phyloP scores from a whole-genome alignment of 257 asterid genomes.

The Scutellaria baicalensis region DNA sequence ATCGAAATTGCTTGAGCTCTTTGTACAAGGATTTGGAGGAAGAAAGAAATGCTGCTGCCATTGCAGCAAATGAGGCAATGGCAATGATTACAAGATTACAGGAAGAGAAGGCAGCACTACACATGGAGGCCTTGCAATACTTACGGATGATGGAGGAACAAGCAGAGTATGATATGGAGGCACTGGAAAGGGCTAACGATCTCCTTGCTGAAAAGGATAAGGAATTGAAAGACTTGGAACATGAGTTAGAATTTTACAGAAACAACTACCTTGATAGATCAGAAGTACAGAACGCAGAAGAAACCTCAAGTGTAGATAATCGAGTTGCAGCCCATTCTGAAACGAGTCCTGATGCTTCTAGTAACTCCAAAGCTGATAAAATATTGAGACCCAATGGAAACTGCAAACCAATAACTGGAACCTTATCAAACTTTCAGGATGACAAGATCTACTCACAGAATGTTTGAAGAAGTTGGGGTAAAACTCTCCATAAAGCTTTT shows the following conservation, averaged over 20 bases:
- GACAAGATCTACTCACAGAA: slow-evolving; percentile 31
- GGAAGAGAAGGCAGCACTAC: slow-evolving; percentile 92
- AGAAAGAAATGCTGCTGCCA: slow-evolving; percentile 80
- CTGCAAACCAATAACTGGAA: slow-evolving; percentile 10
- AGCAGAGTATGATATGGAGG: slow-evolving; percentile 85
- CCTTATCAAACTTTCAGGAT: slow-evolving; percentile 33
- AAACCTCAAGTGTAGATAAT: slow-evolving; percentile 10
- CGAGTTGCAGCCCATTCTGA: background rate
- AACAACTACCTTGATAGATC: slow-evolving; percentile 27
- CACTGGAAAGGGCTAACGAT: slow-evolving; percentile 71
- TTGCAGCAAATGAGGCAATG: slow-evolving; percentile 84
- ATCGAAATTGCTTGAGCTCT: slow-evolving; percentile 34
- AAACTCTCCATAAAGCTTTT: slow-evolving; percentile 33
- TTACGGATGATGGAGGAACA: slow-evolving; percentile 97
- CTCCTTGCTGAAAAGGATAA: slow-evolving; percentile 77
- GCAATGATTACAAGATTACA: slow-evolving; percentile 92
- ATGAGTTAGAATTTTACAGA: slow-evolving; percentile 53
- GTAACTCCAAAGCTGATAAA: slow-evolving; percentile 15
- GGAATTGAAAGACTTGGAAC: slow-evolving; percentile 78
- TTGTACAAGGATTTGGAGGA: slow-evolving; percentile 76
- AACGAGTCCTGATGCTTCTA: slow-evolving; percentile 5
- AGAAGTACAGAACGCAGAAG: slow-evolving; percentile 19
- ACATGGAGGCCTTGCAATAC: slow-evolving; percentile 90
- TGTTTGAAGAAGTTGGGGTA: slow-evolving; percentile 42
- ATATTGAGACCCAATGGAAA: slow-evolving; percentile 13